A percentile compares a stretch with the other conserved stretches of the same genome.
Evolutionary conservation across 371 early-diverging fungal species (phyloP).

Genomic region (Lichtheimia corymbifera): DNA sequence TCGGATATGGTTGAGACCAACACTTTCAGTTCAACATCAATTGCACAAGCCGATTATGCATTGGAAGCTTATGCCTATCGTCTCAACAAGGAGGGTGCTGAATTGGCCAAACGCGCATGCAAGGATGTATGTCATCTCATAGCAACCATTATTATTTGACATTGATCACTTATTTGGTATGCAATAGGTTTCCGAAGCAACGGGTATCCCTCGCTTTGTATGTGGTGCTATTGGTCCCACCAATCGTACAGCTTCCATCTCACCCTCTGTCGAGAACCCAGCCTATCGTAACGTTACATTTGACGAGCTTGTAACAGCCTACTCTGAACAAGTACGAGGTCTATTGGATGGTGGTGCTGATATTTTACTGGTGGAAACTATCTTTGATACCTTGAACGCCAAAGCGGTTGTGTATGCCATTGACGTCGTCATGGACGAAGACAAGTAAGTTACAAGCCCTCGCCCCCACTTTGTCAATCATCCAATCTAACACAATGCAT

Average conservation of each 20-base stretch:
- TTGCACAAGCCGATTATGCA: conserved; percentile 90
- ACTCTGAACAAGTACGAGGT: conserved; percentile 86
- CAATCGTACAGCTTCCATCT: conserved; percentile 93
- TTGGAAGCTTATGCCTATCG: conserved; percentile 85
- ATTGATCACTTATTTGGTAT: not conserved
- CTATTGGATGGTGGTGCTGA: conserved; percentile 92
- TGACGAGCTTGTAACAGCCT: conserved; percentile 88
- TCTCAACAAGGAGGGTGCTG: conserved; percentile 89
- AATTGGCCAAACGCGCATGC: conserved; percentile 83
- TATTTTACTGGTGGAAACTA: conserved; percentile 90
- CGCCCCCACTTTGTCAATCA: not conserved
- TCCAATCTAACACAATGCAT: not conserved
- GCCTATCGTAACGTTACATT: conserved; percentile 92
- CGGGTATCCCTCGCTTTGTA: conserved; percentile 77
- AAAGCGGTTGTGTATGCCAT: conserved; percentile 93
- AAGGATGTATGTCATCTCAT: conserved; percentile 53
- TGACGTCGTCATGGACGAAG: conserved; percentile 80
- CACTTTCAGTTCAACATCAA: conserved; percentile 88
- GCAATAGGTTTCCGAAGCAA: conserved; percentile 47
- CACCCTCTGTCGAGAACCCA: conserved; percentile 94
- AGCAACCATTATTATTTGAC: not conserved
- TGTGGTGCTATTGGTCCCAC: conserved; percentile 94
- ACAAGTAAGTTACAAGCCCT: conserved; percentile 32
- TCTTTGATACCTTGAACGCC: conserved; percentile 94
- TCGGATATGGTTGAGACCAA: conserved; percentile 94